A percentile compares a stretch with the other conserved stretches of the same genome.
These are phyloP conservation scores for Acacia melanoxylon DNA, from an alignment of 306 rosid species.

Conservation along the genomic window DNA sequence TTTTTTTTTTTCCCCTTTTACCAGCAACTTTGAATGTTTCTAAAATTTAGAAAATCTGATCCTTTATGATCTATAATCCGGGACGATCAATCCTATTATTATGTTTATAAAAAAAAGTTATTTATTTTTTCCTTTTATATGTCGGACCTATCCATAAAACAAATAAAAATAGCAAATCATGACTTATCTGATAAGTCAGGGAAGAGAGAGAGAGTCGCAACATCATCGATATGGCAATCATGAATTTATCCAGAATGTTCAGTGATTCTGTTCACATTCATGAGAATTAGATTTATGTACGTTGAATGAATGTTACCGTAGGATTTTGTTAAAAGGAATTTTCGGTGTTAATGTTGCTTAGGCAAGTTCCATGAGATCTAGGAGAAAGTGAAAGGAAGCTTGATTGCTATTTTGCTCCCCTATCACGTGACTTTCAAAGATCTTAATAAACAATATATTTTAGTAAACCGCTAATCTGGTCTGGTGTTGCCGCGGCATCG, in stretches of 20 bases:
- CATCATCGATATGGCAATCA: not conserved
- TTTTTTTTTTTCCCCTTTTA: too few species aligned
- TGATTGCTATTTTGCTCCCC: not conserved
- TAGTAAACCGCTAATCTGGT: slow-evolving; percentile 1
- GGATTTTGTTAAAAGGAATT: not conserved
- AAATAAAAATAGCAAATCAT: not conserved
- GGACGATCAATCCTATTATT: not conserved
- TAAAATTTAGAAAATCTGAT: too few species aligned
- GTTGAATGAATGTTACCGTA: not conserved
- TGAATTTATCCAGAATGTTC: slow-evolving; percentile 5
- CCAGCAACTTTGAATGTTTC: too few species aligned
- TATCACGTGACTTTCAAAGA: slow-evolving; percentile 36
- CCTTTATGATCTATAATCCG: not conserved
- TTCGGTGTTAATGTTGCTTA: not conserved
- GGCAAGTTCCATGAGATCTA: slow-evolving; percentile 30
- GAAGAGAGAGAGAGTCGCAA: not conserved
- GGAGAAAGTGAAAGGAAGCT: slow-evolving; percentile 23
- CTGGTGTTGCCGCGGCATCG: not conserved
- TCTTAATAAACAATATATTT: slow-evolving; percentile 1
- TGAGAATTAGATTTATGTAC: not conserved
- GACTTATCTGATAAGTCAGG: not conserved
- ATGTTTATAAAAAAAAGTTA: not conserved
- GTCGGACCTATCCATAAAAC: not conserved
- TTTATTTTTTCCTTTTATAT: not conserved
- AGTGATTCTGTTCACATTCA: not conserved